Evolutionary conservation across 768 basidiomycete species (phyloP), one percentile per base, ranked within the genome.

Genomic region (Amanita jacksonii): DNA sequence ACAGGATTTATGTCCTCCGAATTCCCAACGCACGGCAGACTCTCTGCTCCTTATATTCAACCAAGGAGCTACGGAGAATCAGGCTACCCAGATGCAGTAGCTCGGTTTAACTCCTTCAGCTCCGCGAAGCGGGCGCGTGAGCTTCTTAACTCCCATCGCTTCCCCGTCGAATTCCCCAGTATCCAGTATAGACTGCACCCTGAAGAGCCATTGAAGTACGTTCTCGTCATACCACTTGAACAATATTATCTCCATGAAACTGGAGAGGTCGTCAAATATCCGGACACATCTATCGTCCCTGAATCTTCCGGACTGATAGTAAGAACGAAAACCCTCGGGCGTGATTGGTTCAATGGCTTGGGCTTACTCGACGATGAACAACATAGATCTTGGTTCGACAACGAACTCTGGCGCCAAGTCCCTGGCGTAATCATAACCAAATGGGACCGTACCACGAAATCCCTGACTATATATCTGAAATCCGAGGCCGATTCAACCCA

Each of bases 161-260:
- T 66, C 16, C 36, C 38, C 6, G 56, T 44, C 20, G 60, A 62
- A 2, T 62, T 59, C 33, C 62, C 63, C 5, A 40, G 41, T 15
- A 48, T 74, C 27, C 63, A 64, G 46, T 52, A 69, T n/a, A 62
- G 61, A 23, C 67, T 76, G 37, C 72, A 67, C 50, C 71, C 74
- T 0, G 62, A 43, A 10, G 22, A n/a, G 22, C 32, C 22, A 8
- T 23, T 27, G 23, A 20, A 73, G 38, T 80, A 79, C 55, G 62
- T 64, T n/a, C 68, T 76, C 34, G 61, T 55, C 24, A 67, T 79
- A 33, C 64, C 74, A 0, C 42, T 48, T 8, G 67, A 64, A 22
- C 77, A 79, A 47, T 74, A 73, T 56, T 53, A 59, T 20, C 69
- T 74, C 3, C 76, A 79, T n/a, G 31, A 31, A 19, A 33, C 24